A percentile compares a stretch with the other conserved stretches of the same genome.
These are phyloP conservation scores for Colletotrichum melonis DNA, from an alignment of 2,329 filamentous ascomycete species.

Conservation along the genomic window DNA sequence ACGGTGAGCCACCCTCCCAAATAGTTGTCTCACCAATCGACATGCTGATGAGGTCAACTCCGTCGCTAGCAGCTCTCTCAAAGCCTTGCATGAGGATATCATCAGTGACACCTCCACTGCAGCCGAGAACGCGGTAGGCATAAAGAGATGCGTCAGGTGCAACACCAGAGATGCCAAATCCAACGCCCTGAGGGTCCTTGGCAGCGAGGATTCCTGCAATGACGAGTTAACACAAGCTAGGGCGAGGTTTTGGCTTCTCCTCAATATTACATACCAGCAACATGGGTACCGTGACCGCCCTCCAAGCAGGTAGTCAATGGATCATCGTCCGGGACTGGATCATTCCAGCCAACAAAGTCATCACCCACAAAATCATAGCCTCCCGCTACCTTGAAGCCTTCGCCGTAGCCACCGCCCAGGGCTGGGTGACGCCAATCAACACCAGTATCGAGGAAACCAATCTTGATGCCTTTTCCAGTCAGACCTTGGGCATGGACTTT, in stretches of 20 bases:
- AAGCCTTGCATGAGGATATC: constrained; percentile 28
- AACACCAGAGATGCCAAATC: constrained; percentile 39
- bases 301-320: constrained; percentile 24
- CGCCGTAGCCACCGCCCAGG: constrained; percentile 28
- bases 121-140: constrained; percentile 37
- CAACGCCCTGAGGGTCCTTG: constrained; percentile 14
- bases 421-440: constrained; percentile 50
- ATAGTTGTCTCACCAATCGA: constrained; percentile 22
- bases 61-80: constrained; percentile 19
- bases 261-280: constrained; percentile 48
- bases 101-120: constrained; percentile 16
- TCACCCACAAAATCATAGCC: constrained; percentile 43
- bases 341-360: constrained; percentile 43
- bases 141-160: constrained; percentile 43
- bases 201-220: constrained; percentile 15
- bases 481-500: constrained; percentile 50
- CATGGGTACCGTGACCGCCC: constrained; percentile 56
- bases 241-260: not conserved
- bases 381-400: constrained; percentile 37
- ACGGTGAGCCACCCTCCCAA: constrained; percentile 24
- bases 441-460: constrained; percentile 54
- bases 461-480: constrained; percentile 49
- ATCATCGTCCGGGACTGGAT: constrained; percentile 22
- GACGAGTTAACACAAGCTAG: not conserved
- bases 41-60: constrained; percentile 29